Conservation (phyloP, 345 rosid genomes). For the Melaleuca alternifolia region DNA sequence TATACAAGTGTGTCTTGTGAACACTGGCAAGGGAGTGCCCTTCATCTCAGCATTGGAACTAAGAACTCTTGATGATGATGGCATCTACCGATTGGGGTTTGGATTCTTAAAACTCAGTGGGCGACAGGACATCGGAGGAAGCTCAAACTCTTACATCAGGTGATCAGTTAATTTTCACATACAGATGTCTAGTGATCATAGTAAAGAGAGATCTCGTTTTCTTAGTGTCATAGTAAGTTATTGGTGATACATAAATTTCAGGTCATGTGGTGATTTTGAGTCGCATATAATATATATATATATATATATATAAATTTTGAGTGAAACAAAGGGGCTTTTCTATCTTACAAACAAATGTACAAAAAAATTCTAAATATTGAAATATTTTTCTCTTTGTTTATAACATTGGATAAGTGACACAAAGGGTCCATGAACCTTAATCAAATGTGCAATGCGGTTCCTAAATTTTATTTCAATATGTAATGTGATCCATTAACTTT, state of each 20-base stretch:
- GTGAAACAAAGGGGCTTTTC: not conserved
- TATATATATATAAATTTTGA: too few species aligned
- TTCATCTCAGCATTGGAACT: not conserved
- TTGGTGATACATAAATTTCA: not conserved
- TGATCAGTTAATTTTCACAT: not conserved
- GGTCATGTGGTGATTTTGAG: not conserved
- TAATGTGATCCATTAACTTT: too few species aligned
- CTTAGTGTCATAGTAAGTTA: not conserved
- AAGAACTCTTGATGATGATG: not conserved
- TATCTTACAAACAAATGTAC: too few species aligned
- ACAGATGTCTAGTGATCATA: too few species aligned
- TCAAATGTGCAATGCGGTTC: too few species aligned
- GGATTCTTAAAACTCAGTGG: not conserved
- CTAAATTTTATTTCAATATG: too few species aligned
- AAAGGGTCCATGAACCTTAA: too few species aligned
- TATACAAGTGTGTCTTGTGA: constrained; percentile 4
- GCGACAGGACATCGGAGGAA: not conserved
- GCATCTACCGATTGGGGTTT: not conserved
- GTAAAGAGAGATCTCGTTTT: too few species aligned
- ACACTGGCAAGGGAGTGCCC: constrained; percentile 1
- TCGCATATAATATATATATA: too few species aligned
- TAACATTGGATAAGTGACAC: too few species aligned
- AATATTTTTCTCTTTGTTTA: too few species aligned
- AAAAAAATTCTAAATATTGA: too few species aligned
- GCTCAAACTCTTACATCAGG: not conserved